Base-by-base conservation (phyloP, 768 basidiomycete species). In the Lanmaoa rubissima region DNA sequence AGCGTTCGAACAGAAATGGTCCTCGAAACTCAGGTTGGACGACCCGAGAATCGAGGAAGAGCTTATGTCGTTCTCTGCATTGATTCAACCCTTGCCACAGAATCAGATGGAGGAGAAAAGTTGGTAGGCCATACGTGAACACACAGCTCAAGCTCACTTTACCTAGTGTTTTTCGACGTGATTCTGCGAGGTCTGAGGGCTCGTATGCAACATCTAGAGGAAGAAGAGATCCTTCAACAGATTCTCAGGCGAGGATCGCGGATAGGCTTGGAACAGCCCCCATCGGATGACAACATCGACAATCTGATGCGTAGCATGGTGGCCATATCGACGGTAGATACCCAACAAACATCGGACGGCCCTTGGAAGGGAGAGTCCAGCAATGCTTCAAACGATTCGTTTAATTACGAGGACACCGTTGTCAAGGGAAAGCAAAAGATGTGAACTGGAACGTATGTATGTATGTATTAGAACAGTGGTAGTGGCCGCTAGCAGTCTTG, bases 171-270 rank as follows among this genome's bases (percentile, higher is more conserved):
- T 47, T 68, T 69, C 50, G 68, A 72, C 28, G 59, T 64, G n/a
- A 76, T 81, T 41, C 65, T 81, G 67, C 56, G 55, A 13, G 70
- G 71, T 16, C 70, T 80, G 42, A 73, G 74, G 14, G 61, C 61
- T 39, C 70, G 71, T 17, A 69, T 80, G 21, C 71, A 69, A 42
- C 62, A 71, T 26, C 60, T 80, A n/a, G 76, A 80, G 49, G 76
- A 79, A 46, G 73, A 81, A 55, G 77, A 78, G 46, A 64, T 70
- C 36, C 71, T 80, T 48, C 78, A 78, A 53, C 74, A 74, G 40
- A 69, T 69, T 36, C 61, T 75, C 34, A 69, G 73, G 47, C 71
- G 69, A 43, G 72, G 74, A 35, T 73, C 76, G 8, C 72, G 65
- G 45, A 69, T 76, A 28, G 67, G 68, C 26, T 63, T 69, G 39